Evolutionary conservation across 1,284 basidiomycete species (phyloP).

Genomic region (Rhizoctonia solani): DNA sequence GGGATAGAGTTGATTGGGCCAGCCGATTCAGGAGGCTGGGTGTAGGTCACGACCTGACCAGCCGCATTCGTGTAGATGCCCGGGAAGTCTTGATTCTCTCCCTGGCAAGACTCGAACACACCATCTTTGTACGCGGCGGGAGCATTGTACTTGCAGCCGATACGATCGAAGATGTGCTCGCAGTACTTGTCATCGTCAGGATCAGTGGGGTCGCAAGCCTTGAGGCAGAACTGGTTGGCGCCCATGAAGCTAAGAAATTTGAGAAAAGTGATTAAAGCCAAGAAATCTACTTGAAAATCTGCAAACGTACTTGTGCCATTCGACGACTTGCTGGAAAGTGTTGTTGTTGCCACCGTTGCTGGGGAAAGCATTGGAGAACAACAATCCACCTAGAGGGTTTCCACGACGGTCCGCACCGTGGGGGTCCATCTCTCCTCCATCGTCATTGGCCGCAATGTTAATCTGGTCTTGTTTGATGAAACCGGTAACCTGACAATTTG

Average conservation of each 20-base stretch:
- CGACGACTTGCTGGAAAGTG: slow-evolving; percentile 55
- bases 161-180: slow-evolving; percentile 66
- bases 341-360: slow-evolving; percentile 44
- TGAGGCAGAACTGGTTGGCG: slow-evolving; percentile 56
- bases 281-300: neutral
- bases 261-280: slow-evolving; percentile 41
- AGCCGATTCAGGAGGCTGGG: slow-evolving; percentile 63
- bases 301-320: slow-evolving; percentile 61
- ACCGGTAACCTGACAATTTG: slow-evolving; percentile 43
- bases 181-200: slow-evolving; percentile 59
- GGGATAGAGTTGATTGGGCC: slow-evolving; percentile 62
- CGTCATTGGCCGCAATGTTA: slow-evolving; percentile 44
- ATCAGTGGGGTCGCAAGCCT: slow-evolving; percentile 63
- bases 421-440: slow-evolving; percentile 45
- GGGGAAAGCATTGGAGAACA: slow-evolving; percentile 60
- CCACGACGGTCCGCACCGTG: slow-evolving; percentile 46
- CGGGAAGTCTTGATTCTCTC: slow-evolving; percentile 43
- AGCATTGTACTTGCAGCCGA: slow-evolving; percentile 62
- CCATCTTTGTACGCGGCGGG: slow-evolving; percentile 42
- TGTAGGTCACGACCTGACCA: slow-evolving; percentile 51
- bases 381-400: slow-evolving; percentile 58
- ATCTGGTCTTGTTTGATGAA: slow-evolving; percentile 44
- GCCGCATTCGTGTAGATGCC: slow-evolving; percentile 43
- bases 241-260: slow-evolving; percentile 64
- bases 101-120: slow-evolving; percentile 43